Base-by-base conservation (phyloP, 1,284 basidiomycete species). In the Leccinum subatratum region DNA sequence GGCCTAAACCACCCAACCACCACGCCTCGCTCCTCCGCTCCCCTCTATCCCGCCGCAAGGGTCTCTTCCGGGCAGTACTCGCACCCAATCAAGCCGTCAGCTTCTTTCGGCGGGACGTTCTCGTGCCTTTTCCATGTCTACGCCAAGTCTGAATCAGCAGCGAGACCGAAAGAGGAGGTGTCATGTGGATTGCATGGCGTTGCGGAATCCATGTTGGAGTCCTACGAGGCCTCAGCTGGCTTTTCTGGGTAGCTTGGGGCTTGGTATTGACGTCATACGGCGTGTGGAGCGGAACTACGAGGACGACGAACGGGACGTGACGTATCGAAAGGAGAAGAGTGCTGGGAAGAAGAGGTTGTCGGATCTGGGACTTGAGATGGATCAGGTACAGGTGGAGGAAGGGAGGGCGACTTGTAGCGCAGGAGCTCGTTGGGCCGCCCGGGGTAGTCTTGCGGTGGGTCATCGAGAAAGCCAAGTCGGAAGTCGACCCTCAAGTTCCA, bases 1-100 rank as follows among this genome's bases (percentile, higher is more conserved):
- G 73, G 74, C 61, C 75, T 57, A 77, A 77, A 12, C 76, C 75
- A 14, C 76, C 76, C 25, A 70, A 77, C 37, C 76, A 75, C 48
- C 9, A 45, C 42, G 42, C 42, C 9, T 9, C 42, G 42, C 5
- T 45, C 42, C 45, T 48, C 42, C 18, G 18, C 42, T 18, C 45
- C n/a, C 42, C 18, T n/a, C 18, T 18, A 1, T 75, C 75, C 14
- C 69, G 59, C 25, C 69, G 76, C 12, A 77, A 72, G 12, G 74
- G 74, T 22, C 72, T 71, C 57, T 77, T 77, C 25, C 64, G 74
- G n/a, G 68, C 67, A 34, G 62, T 76, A 0, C 67, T 73, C 25
- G 60, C 70, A 3, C 68, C 75, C 11, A 61, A 37, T 14, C 62
- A 66, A 45, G 73, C 73, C 3, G 61, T 73, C 59, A 71, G 77